Percentiles rank a stretch among this genome's conserved stretches.
Evolutionary conservation across 2,329 filamentous ascomycete genomes (phyloP).

Genomic region (Metarhizium anisopliae): DNA sequence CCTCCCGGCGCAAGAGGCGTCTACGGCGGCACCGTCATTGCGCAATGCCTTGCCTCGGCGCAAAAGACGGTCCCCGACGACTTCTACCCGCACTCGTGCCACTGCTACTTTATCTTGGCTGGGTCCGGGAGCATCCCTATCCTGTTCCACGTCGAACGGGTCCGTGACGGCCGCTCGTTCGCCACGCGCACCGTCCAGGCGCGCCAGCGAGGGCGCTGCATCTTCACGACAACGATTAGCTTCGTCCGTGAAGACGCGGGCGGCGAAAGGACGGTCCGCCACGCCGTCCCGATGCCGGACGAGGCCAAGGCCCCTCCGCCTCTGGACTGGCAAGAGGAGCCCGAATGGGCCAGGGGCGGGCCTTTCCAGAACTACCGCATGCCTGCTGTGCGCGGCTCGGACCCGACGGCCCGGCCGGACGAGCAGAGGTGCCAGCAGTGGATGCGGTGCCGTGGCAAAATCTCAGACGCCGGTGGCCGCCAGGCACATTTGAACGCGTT

Average conservation of each 20-base stretch:
- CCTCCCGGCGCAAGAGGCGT: constrained; percentile 87
- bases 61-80: constrained; percentile 74
- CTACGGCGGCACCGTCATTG: constrained; percentile 88
- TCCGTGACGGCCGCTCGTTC: constrained; percentile 83
- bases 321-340: constrained; percentile 32
- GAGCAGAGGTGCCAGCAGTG: constrained; percentile 63
- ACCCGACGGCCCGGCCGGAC: constrained; percentile 43
- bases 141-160: constrained; percentile 88
- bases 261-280: constrained; percentile 45
- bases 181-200: constrained; percentile 95
- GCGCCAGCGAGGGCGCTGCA: constrained; percentile 74
- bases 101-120: constrained; percentile 97
- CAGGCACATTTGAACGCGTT: constrained; percentile 79
- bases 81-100: constrained; percentile 89
- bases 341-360: constrained; percentile 39
- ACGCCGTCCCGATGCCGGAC: constrained; percentile 53
- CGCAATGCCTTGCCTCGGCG: constrained; percentile 80
- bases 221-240: constrained; percentile 92
- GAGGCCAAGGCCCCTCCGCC: constrained; percentile 28
- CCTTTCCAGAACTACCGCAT: constrained; percentile 40
- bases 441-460: constrained; percentile 65
- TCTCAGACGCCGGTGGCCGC: constrained; percentile 64
- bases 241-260: constrained; percentile 63
- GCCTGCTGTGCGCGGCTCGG: constrained; percentile 25
- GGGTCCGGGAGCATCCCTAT: constrained; percentile 79